Conservation (phyloP, 2,329 filamentous ascomycete species). For the Cadophora gregata region DNA sequence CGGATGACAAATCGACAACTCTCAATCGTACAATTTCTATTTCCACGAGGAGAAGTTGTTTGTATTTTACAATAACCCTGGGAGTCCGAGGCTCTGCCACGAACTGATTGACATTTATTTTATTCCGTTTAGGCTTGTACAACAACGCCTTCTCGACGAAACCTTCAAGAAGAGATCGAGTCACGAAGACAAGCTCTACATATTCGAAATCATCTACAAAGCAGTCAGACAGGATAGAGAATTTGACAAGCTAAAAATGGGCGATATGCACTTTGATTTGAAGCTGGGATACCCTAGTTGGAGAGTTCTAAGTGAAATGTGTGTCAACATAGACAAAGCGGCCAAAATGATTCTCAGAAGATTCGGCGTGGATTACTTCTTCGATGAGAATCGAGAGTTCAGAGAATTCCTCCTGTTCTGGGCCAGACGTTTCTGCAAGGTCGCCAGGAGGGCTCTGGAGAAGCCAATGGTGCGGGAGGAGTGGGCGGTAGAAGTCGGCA, state of each 20-base stretch:
- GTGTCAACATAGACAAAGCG: neutral
- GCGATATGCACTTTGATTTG: no score
- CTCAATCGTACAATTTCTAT: neutral
- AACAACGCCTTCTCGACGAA: conserved; percentile 7
- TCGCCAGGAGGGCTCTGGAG: neutral
- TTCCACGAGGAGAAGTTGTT: neutral
- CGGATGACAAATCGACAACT: neutral
- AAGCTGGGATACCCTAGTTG: neutral
- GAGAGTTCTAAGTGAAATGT: neutral
- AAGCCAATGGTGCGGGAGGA: no score
- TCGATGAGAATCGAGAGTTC: neutral
- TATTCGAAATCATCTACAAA: neutral
- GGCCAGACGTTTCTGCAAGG: neutral
- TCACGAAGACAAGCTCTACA: neutral
- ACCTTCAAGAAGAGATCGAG: neutral
- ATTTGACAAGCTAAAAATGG: no score
- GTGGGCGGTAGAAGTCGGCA: neutral
- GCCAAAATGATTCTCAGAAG: conserved; percentile 4
- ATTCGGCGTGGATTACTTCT: conserved; percentile 6
- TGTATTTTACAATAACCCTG: neutral
- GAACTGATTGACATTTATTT: neutral
- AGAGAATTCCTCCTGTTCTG: neutral
- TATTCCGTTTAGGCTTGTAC: neutral
- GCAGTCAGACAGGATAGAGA: neutral
- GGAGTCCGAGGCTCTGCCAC: neutral